Base-by-base conservation (phyloP, 306 rosid genomes). In the Vigna mungo region DNA sequence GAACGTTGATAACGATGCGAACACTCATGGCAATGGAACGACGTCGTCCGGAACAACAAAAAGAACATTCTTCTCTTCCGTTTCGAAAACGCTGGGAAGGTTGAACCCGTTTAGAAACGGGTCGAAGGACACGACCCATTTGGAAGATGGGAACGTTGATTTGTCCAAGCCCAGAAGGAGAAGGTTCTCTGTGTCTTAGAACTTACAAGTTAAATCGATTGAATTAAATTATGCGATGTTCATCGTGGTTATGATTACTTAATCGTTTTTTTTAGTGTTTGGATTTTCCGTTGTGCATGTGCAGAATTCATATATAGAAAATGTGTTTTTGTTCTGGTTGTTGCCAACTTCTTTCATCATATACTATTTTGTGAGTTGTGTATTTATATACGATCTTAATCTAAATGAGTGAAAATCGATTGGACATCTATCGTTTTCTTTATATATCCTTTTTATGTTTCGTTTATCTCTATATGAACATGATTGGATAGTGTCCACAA, bases 161-260 rank as follows among this genome's bases (percentile, higher is more conserved):
- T 8, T 84, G 52, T 77, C 87, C 5, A 87, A 85, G 89, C 98
- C 98, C 53, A 91, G 97, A 71, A 88, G 91, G 18, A 90, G 98
- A 84, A 91, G 98, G 80, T 94, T 94, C 88, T 94, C 98, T 16
- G 48, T 93, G 21, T 93, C 98, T 16, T 91, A 80, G 54, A 61
- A 15, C n/a, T n/a, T 25, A 6, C 3, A 2, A 37, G 5, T 32
- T 37, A 1, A 10, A 25, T 5, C 4, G 20, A 17, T 7, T 18
- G 25, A 20, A 54, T 54, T 9, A 53, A 53, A 53, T 66, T 64
- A 21, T 43, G 30, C 18, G 0, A 8, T 3, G 1, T 23, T 46
- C 39, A 3, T 68, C 54, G 11, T 20, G 17, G 4, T 65, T 65
- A 2, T 7, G 6, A 10, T 27, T 67, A 12, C 11, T 3, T 10